These are phyloP conservation scores for button mushroom (Agaricus bisporus) DNA, from an alignment of 768 basidiomycete species.

Conservation along the genomic window DNA sequence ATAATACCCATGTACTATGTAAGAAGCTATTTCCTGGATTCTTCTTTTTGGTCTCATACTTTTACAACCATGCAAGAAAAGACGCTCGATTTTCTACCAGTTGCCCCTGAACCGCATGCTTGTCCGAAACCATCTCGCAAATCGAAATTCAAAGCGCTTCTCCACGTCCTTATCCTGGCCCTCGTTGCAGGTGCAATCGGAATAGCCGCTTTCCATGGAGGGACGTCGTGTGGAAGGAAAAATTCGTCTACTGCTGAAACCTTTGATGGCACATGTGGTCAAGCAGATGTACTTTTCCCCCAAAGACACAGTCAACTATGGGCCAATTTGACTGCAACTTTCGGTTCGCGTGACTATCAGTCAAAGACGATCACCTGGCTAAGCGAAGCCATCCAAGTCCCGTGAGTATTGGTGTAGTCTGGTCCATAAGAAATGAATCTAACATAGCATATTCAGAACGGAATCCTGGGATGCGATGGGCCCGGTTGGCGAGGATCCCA, in stretches of 20 bases:
- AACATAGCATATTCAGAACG: constrained; percentile 30
- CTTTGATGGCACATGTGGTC: constrained; percentile 21
- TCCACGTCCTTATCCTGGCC: not conserved
- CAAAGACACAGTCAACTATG: constrained; percentile 32
- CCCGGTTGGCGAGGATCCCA: constrained; percentile 39
- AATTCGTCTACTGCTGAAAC: not conserved
- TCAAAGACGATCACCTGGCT: constrained; percentile 38
- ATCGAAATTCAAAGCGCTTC: not conserved
- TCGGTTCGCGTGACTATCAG: constrained; percentile 33
- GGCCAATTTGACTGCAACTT: constrained; percentile 23
- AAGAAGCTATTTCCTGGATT: not conserved
- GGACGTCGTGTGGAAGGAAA: not conserved
- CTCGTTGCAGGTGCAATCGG: not conserved
- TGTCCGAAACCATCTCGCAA: not conserved
- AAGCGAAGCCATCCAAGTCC: constrained; percentile 40
- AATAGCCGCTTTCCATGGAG: not conserved
- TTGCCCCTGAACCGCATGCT: not conserved
- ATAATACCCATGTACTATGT: too few relatives aligned
- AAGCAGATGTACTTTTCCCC: constrained; percentile 34
- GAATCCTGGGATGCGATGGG: constrained; percentile 48
- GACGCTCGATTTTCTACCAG: not conserved
- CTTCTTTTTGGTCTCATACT: not conserved
- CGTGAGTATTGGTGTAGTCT: constrained; percentile 23
- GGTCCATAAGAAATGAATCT: not conserved
- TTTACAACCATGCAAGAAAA: not conserved